Percentiles rank a stretch among this genome's conserved stretches.
These are phyloP conservation scores for Esteya vermicola DNA, from an alignment of 2,329 filamentous ascomycete species.

Conservation along the genomic window DNA sequence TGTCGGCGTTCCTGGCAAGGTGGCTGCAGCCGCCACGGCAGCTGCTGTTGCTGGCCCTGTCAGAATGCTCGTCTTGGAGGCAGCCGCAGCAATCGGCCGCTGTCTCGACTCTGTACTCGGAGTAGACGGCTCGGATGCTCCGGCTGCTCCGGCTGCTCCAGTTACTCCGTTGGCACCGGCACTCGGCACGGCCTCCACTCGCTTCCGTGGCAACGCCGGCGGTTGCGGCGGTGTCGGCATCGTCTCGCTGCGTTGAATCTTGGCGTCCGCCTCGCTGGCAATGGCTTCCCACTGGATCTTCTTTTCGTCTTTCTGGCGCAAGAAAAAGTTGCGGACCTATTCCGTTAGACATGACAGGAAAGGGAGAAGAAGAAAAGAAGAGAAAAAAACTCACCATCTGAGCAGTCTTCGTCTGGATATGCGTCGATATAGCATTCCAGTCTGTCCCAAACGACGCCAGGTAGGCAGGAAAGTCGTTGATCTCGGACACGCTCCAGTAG, in stretches of 20 bases:
- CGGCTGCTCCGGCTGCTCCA: too few species aligned
- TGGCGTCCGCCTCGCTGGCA: slow-evolving; percentile 44
- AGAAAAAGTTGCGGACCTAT: slow-evolving; percentile 56
- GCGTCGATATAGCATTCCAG: slow-evolving; percentile 58
- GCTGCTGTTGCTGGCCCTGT: too few species aligned
- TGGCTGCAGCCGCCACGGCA: too few species aligned
- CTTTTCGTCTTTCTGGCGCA: slow-evolving; percentile 39
- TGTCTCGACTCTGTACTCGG: background rate
- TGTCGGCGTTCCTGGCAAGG: background rate
- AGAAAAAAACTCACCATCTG: slow-evolving; percentile 52
- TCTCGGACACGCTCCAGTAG: slow-evolving; percentile 78
- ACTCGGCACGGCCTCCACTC: slow-evolving; percentile 19
- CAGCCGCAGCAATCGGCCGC: background rate
- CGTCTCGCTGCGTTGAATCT: slow-evolving; percentile 40
- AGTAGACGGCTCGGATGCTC: background rate
- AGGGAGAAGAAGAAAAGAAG: slow-evolving; percentile 14
- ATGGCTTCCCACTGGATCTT: slow-evolving; percentile 46
- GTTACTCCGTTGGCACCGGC: too few species aligned
- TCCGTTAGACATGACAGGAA: slow-evolving; percentile 9
- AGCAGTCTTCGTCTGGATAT: slow-evolving; percentile 73
- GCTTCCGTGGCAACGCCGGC: slow-evolving; percentile 14
- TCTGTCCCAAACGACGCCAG: slow-evolving; percentile 66
- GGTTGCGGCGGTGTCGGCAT: slow-evolving; percentile 46
- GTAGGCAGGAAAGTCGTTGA: slow-evolving; percentile 60
- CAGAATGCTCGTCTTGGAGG: background rate